Evolutionary conservation across 441 rosid species (phyloP).

Genomic region (Flueggea neowawraea): DNA sequence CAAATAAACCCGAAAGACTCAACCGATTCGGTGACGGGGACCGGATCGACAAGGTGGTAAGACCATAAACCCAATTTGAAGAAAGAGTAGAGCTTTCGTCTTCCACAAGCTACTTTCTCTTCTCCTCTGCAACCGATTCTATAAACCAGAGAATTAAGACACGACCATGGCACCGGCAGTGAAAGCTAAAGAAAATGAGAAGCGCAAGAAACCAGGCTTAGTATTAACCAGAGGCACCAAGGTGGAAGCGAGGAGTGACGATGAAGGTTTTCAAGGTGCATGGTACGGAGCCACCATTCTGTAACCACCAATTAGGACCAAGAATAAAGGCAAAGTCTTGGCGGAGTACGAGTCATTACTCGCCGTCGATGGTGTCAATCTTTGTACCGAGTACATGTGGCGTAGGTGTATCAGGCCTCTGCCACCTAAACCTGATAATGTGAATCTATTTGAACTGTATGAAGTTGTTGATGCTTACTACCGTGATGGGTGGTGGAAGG

Average conservation of each 20-base stretch:
- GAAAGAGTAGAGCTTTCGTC: no score
- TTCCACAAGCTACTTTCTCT: no score
- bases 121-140: no score
- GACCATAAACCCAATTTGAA: no score
- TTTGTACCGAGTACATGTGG: conserved; percentile 34
- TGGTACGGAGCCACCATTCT: conserved; percentile 56
- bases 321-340: conserved; percentile 23
- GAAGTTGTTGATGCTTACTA: conserved; percentile 65
- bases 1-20: no score
- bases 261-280: conserved; percentile 65
- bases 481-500: conserved; percentile 94
- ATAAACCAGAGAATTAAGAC: no score
- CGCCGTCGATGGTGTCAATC: conserved; percentile 35
- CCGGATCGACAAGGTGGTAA: no score
- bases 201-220: not conserved
- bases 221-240: conserved; percentile 33
- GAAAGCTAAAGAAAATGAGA: no score
- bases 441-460: conserved; percentile 26
- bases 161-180: no score
- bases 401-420: conserved; percentile 45
- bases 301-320: conserved; percentile 18
- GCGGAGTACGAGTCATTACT: conserved; percentile 51
- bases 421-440: conserved; percentile 26
- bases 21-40: no score
- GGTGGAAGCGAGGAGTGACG: conserved; percentile 69